Evolutionary conservation across 2,329 filamentous ascomycete species (phyloP), one percentile per base, ranked within the genome.

Genomic region (Simplicillium aogashimaense): DNA sequence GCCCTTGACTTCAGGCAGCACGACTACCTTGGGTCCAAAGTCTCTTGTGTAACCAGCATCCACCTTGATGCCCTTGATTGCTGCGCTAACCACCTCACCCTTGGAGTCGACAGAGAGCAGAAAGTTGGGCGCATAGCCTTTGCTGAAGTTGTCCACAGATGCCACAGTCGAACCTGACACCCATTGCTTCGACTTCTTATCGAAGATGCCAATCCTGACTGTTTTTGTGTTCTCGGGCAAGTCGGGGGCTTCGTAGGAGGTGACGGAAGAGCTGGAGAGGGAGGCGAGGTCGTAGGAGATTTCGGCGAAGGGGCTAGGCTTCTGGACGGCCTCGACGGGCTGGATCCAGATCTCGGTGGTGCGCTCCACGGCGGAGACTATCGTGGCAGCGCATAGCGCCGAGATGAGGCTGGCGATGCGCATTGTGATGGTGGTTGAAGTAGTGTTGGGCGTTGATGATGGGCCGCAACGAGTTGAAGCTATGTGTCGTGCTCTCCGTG

Each of bases 1-100:
- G 2, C 76, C 79, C 41, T 56, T 60, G 35, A 52, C 57, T 33
- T 68, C 63, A 17, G 64, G 58, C 35, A 71, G 52, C 36, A 83
- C 60, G 39, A 68, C 56, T 7, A 72, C 74, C 61, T 76, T 67
- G 35, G 78, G 76, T 0, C 76, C 76, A 60, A 81, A 81, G 53
- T 81, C 76, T 47, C 78, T 66, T 50, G 78, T 82, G 49, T 74
- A 67, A 2, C 78, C 78, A 10, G 78, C 78, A 53, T 82, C 78
- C 42, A 82, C 74, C 48, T 56, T 56, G 15, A 76, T 69, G n/a
- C 76, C 75, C 54, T 70, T 71, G 36, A 70, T 55, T 29, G 65
- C 64, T 12, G 69, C 73, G 18, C 76, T 70, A 37, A 77, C 50
- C 2, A 75, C 59, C 7, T 59, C 56, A 7, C 66, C 69, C 31